Percentiles rank a stretch among this genome's conserved stretches.
Conservation (phyloP, 139 green algal genomes). For the Zygnema circumcarinatum region DNA sequence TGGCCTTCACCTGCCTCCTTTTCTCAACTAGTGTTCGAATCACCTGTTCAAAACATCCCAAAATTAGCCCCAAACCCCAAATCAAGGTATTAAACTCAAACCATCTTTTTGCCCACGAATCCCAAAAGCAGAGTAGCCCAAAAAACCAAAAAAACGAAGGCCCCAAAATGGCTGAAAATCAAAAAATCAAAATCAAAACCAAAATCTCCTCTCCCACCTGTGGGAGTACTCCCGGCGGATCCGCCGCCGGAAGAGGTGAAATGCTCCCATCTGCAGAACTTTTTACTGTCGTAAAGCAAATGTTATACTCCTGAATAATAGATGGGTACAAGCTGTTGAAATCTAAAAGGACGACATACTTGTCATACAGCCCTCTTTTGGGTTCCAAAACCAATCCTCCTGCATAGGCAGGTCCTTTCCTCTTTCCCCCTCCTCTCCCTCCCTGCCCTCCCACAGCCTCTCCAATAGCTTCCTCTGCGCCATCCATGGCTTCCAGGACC, state of each 20-base stretch:
- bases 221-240: constrained; percentile 45
- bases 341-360: constrained; percentile 95
- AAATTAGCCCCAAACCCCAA: too few species aligned
- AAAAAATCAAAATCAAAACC: too few species aligned
- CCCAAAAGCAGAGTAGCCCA: too few species aligned
- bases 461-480: constrained; percentile 6
- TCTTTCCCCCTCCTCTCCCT: constrained; percentile 45
- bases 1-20: constrained; percentile 79
- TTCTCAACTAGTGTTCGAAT: constrained; percentile 78
- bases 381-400: constrained; percentile 97
- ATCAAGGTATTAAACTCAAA: too few species aligned
- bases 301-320: constrained; percentile 99
- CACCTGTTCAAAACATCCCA: too few species aligned
- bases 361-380: constrained; percentile 98
- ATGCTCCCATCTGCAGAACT: constrained; percentile 11
- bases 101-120: too few species aligned
- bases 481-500: constrained; percentile 16
- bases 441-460: constrained; percentile 11
- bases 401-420: constrained; percentile 74
- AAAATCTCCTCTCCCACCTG: too few species aligned
- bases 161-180: too few species aligned
- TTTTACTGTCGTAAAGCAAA: constrained; percentile 98
- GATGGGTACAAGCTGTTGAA: constrained; percentile 99
- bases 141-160: too few species aligned
- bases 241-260: constrained; percentile 25